phyloP scores from a whole-genome alignment of 805 yeast genomes.

The Candida peoriensis region DNA sequence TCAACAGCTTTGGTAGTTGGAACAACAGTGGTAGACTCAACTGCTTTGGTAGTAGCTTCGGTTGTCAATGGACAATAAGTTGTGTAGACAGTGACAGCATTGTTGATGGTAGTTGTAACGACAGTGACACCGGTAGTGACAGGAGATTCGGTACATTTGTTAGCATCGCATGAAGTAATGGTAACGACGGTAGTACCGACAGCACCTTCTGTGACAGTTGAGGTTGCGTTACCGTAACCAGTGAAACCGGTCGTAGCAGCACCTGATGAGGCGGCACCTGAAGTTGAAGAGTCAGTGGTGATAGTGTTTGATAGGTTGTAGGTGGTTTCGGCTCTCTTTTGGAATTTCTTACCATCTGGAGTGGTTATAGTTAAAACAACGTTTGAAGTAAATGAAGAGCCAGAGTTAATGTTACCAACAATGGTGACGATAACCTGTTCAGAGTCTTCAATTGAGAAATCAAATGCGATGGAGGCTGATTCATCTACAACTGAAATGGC shows the following conservation, averaged over 20 bases:
- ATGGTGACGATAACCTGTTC: not conserved
- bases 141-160: constrained; percentile 14
- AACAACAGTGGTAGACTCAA: not conserved
- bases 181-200: constrained; percentile 19
- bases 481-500: not conserved
- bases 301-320: too few relatives aligned
- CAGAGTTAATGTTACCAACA: not conserved
- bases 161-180: constrained; percentile 17
- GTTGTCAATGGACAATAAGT: constrained; percentile 12
- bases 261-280: too few relatives aligned
- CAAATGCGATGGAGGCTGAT: not conserved
- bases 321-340: too few relatives aligned
- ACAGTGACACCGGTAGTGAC: constrained; percentile 17
- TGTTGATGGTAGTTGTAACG: constrained; percentile 16
- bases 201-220: too few relatives aligned
- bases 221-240: too few relatives aligned
- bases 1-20: not conserved
- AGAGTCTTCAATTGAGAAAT: not conserved
- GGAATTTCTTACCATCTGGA: constrained; percentile 5
- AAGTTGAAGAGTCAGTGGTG: too few relatives aligned
- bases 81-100: constrained; percentile 9
- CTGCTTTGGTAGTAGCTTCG: too few relatives aligned
- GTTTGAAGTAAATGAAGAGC: not conserved
- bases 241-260: too few relatives aligned
- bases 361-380: constrained; percentile 1